Percentiles rank a stretch among this genome's conserved stretches.
Evolutionary conservation across 768 basidiomycete species (phyloP).

Genomic region (Amanita pallidorosea): DNA sequence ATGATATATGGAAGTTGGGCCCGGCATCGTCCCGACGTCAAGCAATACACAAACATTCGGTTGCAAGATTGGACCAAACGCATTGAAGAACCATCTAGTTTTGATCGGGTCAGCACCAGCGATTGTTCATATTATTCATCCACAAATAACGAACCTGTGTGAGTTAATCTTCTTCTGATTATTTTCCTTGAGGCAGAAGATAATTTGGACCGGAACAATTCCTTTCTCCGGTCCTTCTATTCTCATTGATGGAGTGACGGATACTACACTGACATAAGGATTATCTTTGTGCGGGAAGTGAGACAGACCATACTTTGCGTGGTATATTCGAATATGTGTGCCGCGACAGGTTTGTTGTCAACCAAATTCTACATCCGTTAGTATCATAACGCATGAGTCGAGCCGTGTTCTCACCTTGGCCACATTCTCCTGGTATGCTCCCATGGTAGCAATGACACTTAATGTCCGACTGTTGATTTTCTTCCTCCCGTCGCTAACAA

Average conservation of each 20-base stretch:
- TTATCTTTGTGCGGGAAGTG: background rate
- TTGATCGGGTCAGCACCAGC: background rate
- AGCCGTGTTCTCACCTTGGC: slow-evolving; percentile 49
- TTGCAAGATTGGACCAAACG: slow-evolving; percentile 70
- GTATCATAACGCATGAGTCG: background rate
- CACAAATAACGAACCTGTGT: slow-evolving; percentile 25
- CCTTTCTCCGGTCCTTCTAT: slow-evolving; percentile 73
- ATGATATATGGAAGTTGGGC: slow-evolving; percentile 83
- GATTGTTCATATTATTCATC: no score
- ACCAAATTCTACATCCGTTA: slow-evolving; percentile 45
- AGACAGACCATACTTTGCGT: slow-evolving; percentile 57
- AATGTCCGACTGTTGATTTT: slow-evolving; percentile 82
- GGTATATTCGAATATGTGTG: slow-evolving; percentile 92
- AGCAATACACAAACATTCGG: slow-evolving; percentile 90
- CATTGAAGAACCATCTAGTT: slow-evolving; percentile 84
- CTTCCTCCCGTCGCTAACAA: slow-evolving; percentile 77
- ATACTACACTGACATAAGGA: slow-evolving; percentile 36
- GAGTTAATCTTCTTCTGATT: slow-evolving; percentile 97
- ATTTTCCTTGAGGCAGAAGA: slow-evolving; percentile 88
- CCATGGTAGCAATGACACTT: slow-evolving; percentile 86
- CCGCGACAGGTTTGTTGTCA: slow-evolving; percentile 72
- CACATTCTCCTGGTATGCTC: slow-evolving; percentile 89
- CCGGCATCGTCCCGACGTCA: slow-evolving; percentile 77
- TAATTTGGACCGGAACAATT: slow-evolving; percentile 81
- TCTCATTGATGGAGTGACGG: slow-evolving; percentile 72